Evolutionary conservation across 306 rosid species (phyloP).

Genomic region (Potentilla sterilis): DNA sequence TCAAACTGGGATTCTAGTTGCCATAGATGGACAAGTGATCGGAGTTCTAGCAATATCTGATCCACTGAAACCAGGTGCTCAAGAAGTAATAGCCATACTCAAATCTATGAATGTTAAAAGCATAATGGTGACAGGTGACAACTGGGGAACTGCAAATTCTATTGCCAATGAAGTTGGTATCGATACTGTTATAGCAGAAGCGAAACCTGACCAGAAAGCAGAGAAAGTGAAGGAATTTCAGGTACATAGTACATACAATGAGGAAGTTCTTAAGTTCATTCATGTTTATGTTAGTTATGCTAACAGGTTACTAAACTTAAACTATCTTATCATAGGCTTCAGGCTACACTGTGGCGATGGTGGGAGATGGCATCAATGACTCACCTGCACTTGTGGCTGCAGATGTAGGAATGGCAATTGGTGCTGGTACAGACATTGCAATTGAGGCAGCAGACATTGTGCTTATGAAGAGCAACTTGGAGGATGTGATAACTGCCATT

Average conservation of each 20-base stretch:
- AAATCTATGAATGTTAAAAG: constrained; percentile 57
- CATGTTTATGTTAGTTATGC: not conserved
- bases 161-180: constrained; percentile 66
- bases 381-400: constrained; percentile 81
- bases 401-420: constrained; percentile 72
- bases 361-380: constrained; percentile 76
- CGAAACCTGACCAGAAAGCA: constrained; percentile 59
- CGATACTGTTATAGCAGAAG: constrained; percentile 54
- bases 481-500: constrained; percentile 63
- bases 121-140: constrained; percentile 78
- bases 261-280: constrained; percentile 2
- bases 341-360: constrained; percentile 64
- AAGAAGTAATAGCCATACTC: constrained; percentile 50
- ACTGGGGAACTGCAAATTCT: constrained; percentile 75
- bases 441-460: constrained; percentile 80
- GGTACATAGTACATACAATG: constrained; percentile 46
- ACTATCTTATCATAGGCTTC: constrained; percentile 26
- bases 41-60: constrained; percentile 68
- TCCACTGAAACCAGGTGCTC: constrained; percentile 60
- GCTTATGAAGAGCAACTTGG: constrained; percentile 69
- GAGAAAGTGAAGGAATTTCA: constrained; percentile 58
- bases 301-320: not conserved
- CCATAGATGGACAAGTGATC: constrained; percentile 45
- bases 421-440: constrained; percentile 78
- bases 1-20: constrained; percentile 61